phyloP scores from a whole-genome alignment of 495 filamentous ascomycete species.

The Ascodesmis nigricans region DNA sequence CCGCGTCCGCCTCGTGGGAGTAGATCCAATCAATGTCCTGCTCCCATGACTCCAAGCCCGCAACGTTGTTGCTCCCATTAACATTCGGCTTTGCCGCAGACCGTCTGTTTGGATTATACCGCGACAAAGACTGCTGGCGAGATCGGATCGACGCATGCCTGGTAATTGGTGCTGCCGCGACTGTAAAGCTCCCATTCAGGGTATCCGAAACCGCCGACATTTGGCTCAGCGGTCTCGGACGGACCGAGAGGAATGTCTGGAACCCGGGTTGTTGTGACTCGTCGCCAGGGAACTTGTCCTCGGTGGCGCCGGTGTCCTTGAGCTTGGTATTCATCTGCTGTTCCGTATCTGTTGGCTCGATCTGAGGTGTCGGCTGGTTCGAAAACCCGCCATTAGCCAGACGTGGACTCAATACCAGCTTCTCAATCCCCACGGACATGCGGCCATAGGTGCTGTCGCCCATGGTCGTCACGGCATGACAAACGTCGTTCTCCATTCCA shows the following conservation, averaged over 20 bases:
- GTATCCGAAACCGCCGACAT: constrained; percentile 18
- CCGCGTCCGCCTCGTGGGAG: constrained; percentile 69
- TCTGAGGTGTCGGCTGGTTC: neutral
- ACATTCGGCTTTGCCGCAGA: constrained; percentile 11
- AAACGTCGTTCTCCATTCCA: neutral
- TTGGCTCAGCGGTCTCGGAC: constrained; percentile 15
- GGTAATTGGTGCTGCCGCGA: constrained; percentile 12
- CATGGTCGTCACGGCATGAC: constrained; percentile 13
- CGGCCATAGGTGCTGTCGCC: constrained; percentile 11
- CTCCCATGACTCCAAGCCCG: constrained; percentile 50
- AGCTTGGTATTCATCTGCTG: constrained; percentile 2
- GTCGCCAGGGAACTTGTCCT: no score
- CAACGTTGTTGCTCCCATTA: constrained; percentile 10
- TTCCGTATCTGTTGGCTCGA: neutral
- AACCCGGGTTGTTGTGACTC: no score
- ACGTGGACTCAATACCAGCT: constrained; percentile 4
- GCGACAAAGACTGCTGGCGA: constrained; percentile 5
- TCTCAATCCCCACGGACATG: constrained; percentile 13
- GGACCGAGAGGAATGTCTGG: constrained; percentile 10
- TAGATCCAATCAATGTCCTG: constrained; percentile 91
- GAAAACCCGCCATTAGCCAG: neutral
- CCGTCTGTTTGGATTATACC: constrained; percentile 11
- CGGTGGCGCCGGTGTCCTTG: neutral
- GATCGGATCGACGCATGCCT: constrained; percentile 1
- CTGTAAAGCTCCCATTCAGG: constrained; percentile 15